Percentiles rank a stretch among this genome's conserved stretches.
Conservation (phyloP, 495 filamentous ascomycete species). For the Penicillium tannophilum region DNA sequence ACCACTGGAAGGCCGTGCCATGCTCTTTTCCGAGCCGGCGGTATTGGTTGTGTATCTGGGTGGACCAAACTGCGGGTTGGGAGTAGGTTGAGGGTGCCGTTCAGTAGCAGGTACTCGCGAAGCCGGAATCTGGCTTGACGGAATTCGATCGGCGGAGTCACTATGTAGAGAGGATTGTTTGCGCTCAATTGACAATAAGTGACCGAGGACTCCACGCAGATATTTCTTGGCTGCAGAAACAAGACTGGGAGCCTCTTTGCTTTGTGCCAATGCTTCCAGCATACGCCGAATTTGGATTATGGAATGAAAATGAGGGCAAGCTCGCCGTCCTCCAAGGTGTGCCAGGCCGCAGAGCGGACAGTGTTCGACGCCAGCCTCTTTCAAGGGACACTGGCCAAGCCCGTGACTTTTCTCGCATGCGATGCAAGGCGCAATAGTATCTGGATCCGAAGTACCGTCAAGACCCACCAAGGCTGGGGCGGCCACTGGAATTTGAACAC, state of each 20-base stretch:
- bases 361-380: conserved; percentile 59
- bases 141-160: neutral
- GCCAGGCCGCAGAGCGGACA: conserved; percentile 71
- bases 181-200: conserved; percentile 39
- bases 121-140: neutral
- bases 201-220: conserved; percentile 55
- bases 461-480: conserved; percentile 28
- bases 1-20: neutral
- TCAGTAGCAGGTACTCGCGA: neutral
- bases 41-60: neutral
- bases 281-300: conserved; percentile 60
- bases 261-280: conserved; percentile 59
- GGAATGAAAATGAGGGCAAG: conserved; percentile 62
- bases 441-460: conserved; percentile 46
- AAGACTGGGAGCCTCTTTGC: conserved; percentile 55
- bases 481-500: conserved; percentile 26
- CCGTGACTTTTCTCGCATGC: conserved; percentile 57
- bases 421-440: conserved; percentile 42
- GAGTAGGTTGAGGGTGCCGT: neutral
- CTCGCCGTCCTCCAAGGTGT: conserved; percentile 57
- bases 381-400: conserved; percentile 61
- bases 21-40: neutral
- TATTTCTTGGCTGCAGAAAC: conserved; percentile 57
- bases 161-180: neutral
- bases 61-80: neutral